A percentile compares a stretch with the other conserved stretches of the same genome.
These are phyloP conservation scores for Knoxdaviesia capensis DNA, from an alignment of 2,329 filamentous ascomycete genomes.

Conservation along the genomic window DNA sequence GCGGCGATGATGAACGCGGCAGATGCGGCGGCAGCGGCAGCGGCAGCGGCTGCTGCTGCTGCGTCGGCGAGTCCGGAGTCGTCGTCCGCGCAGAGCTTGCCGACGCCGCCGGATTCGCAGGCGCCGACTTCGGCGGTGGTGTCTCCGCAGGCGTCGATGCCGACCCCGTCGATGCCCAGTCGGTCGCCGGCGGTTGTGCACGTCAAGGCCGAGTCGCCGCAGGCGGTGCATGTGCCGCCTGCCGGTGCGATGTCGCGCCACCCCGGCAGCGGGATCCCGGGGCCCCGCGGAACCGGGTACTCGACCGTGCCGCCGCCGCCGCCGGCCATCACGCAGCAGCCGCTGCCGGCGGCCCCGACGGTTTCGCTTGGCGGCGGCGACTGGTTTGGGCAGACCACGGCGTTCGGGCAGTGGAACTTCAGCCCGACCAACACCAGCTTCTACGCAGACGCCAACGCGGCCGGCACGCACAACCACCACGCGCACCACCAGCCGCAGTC, in stretches of 20 bases:
- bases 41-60: not conserved
- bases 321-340: conserved; percentile 17
- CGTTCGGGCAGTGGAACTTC: conserved; percentile 32
- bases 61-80: conserved; percentile 3
- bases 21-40: conserved; percentile 1
- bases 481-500: conserved; percentile 6
- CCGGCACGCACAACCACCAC: too few relatives aligned
- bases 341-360: conserved; percentile 19
- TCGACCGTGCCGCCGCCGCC: conserved; percentile 7
- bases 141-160: conserved; percentile 15
- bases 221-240: not conserved
- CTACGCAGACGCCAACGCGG: conserved; percentile 18
- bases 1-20: not conserved
- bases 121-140: conserved; percentile 15
- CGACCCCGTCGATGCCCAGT: conserved; percentile 14
- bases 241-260: not conserved
- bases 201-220: conserved; percentile 13
- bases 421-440: conserved; percentile 19
- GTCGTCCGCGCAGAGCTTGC: conserved; percentile 10
- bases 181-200: conserved; percentile 6
- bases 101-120: conserved; percentile 24
- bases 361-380: too few relatives aligned
- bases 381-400: conserved; percentile 32
- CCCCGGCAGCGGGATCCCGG: too few relatives aligned
- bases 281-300: too few relatives aligned